phyloP scores from a whole-genome alignment of 805 yeast genomes.

The Candida suzukii region DNA sequence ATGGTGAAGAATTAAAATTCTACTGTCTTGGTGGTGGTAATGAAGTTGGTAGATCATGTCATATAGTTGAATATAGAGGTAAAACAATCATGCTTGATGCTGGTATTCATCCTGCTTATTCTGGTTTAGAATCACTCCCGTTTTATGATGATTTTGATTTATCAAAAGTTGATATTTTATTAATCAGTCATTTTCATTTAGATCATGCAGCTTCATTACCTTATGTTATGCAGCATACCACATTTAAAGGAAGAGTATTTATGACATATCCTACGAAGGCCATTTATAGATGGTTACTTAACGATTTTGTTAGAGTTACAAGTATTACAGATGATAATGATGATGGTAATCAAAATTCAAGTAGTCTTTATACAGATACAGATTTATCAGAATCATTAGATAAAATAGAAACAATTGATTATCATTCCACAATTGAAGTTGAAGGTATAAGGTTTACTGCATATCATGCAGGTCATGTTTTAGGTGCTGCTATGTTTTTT shows the following conservation, averaged over 20 bases:
- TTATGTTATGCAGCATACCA: constrained; percentile 95
- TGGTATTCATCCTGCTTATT: constrained; percentile 94
- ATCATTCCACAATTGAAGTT: constrained; percentile 90
- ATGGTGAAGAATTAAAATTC: constrained; percentile 46
- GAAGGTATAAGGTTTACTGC: constrained; percentile 96
- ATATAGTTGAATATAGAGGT: constrained; percentile 84
- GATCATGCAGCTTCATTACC: constrained; percentile 99
- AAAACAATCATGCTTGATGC: constrained; percentile 96
- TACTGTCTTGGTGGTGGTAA: constrained; percentile 96
- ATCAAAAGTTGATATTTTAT: constrained; percentile 74
- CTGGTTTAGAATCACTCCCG: constrained; percentile 87
- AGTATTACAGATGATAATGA: constrained; percentile 39
- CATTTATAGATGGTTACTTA: constrained; percentile 88
- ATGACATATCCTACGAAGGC: constrained; percentile 99
- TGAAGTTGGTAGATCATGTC: constrained; percentile 97
- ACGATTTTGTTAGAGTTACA: constrained; percentile 92
- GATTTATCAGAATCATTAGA: constrained; percentile 86
- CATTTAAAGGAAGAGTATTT: constrained; percentile 89
- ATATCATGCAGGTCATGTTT: constrained; percentile 98
- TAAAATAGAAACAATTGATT: constrained; percentile 87
- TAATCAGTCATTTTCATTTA: constrained; percentile 92
- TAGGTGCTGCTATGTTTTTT: constrained; percentile 97
- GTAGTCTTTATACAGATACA: constrained; percentile 72
- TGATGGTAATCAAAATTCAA: constrained; percentile 33
- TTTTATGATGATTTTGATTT: constrained; percentile 94